phyloP scores from a whole-genome alignment of 305 asterid species.

The Fraxinus albicans region DNA sequence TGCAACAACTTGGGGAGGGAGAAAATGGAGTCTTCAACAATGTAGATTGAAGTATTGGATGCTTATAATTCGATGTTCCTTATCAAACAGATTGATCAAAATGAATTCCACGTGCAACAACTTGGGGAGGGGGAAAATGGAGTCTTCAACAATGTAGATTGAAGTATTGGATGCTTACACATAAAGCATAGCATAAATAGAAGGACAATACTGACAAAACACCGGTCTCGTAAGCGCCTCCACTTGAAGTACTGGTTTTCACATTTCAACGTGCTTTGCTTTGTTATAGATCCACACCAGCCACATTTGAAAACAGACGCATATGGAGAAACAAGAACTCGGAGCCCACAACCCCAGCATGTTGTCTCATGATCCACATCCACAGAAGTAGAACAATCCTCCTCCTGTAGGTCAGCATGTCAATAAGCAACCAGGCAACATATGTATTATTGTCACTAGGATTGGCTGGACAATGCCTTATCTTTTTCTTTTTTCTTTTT shows the following conservation, averaged over 20 bases:
- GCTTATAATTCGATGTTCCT: conserved; percentile 38
- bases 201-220: conserved; percentile 57
- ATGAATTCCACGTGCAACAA: background rate
- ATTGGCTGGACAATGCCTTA: background rate
- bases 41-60: background rate
- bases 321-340: conserved; percentile 64
- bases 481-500: too few relatives aligned
- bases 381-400: conserved; percentile 39
- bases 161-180: conserved; percentile 51
- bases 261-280: conserved; percentile 41
- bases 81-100: background rate
- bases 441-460: background rate
- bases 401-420: conserved; percentile 49
- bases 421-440: conserved; percentile 18
- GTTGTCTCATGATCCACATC: conserved; percentile 62
- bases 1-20: background rate
- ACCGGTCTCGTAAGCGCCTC: conserved; percentile 74
- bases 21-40: background rate
- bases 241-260: conserved; percentile 45
- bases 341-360: conserved; percentile 97
- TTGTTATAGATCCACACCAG: conserved; percentile 95
- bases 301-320: conserved; percentile 79
- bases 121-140: background rate
- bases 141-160: background rate
- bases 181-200: conserved; percentile 67